Percentiles rank a stretch among this genome's conserved stretches.
Conservation (phyloP, 495 filamentous ascomycete genomes). For the Lasiosphaeris hirsuta region DNA sequence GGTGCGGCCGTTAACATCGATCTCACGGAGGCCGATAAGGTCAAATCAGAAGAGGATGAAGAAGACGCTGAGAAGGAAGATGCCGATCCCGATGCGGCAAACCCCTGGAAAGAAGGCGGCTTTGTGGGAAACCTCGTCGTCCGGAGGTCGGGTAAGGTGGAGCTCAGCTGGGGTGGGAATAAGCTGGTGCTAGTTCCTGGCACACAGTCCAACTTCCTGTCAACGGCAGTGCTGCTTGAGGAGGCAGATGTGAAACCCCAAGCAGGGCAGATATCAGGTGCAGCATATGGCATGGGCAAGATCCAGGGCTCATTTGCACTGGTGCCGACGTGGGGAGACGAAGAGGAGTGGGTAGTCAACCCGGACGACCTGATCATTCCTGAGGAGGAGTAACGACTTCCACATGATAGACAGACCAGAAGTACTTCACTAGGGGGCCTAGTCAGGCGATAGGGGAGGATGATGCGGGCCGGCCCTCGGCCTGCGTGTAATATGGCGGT, state of each 20-base stretch:
- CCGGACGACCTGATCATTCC: slow-evolving; percentile 24
- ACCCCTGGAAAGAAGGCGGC: slow-evolving; percentile 37
- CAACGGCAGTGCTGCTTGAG: slow-evolving; percentile 44
- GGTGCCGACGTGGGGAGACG: slow-evolving; percentile 51
- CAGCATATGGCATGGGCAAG: slow-evolving; percentile 54
- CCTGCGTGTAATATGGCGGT: background rate
- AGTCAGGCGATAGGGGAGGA: background rate
- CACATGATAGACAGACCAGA: no score
- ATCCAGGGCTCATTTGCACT: slow-evolving; percentile 57
- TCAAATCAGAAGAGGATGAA: slow-evolving; percentile 23
- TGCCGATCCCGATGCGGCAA: background rate
- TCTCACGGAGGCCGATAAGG: slow-evolving; percentile 33
- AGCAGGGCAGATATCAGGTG: slow-evolving; percentile 28
- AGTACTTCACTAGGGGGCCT: background rate
- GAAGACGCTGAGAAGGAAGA: slow-evolving; percentile 11
- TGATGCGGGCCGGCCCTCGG: background rate
- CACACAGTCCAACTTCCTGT: slow-evolving; percentile 43
- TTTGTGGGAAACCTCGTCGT: slow-evolving; percentile 57
- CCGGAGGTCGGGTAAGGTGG: slow-evolving; percentile 56
- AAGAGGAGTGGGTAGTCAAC: slow-evolving; percentile 41
- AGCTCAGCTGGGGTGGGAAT: slow-evolving; percentile 59
- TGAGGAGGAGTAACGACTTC: background rate
- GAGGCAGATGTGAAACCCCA: slow-evolving; percentile 41
- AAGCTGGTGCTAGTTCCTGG: slow-evolving; percentile 43
- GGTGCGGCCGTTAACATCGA: slow-evolving; percentile 25